Conservation (phyloP, 805 yeast species). For the Wickerhamiella sorbophila region DNA sequence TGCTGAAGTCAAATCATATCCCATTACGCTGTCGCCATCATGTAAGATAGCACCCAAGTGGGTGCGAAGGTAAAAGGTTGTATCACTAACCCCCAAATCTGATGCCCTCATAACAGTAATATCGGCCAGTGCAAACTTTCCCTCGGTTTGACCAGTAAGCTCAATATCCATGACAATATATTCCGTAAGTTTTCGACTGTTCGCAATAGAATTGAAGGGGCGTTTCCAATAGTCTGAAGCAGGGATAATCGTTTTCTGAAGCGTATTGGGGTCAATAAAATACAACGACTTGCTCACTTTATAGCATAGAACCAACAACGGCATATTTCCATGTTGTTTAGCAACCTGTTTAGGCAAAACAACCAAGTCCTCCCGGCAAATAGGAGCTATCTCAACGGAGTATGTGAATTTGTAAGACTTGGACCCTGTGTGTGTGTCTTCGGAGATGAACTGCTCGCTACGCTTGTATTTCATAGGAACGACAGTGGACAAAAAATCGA, state of each 20-base stretch:
- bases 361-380: slow-evolving; percentile 92
- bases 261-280: slow-evolving; percentile 70
- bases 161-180: slow-evolving; percentile 89
- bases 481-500: slow-evolving; percentile 73
- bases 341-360: slow-evolving; percentile 83
- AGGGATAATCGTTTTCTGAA: slow-evolving; percentile 62
- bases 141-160: slow-evolving; percentile 67
- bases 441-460: slow-evolving; percentile 82
- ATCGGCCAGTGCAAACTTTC: slow-evolving; percentile 75
- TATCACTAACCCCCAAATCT: slow-evolving; percentile 79
- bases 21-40: slow-evolving; percentile 92
- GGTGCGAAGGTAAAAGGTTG: slow-evolving; percentile 68
- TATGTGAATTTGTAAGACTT: slow-evolving; percentile 80
- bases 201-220: slow-evolving; percentile 61
- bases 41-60: slow-evolving; percentile 91
- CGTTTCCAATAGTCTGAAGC: slow-evolving; percentile 66
- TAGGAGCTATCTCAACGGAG: slow-evolving; percentile 88
- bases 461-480: slow-evolving; percentile 72
- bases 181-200: slow-evolving; percentile 61
- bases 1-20: slow-evolving; percentile 72
- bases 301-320: slow-evolving; percentile 71
- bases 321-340: slow-evolving; percentile 63
- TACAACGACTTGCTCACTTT: slow-evolving; percentile 73
- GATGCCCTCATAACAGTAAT: slow-evolving; percentile 77
- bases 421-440: slow-evolving; percentile 82